Evolutionary conservation across 2,329 filamentous ascomycete species (phyloP), one percentile per base, ranked within the genome.

Genomic region (Triangularia setosa): DNA sequence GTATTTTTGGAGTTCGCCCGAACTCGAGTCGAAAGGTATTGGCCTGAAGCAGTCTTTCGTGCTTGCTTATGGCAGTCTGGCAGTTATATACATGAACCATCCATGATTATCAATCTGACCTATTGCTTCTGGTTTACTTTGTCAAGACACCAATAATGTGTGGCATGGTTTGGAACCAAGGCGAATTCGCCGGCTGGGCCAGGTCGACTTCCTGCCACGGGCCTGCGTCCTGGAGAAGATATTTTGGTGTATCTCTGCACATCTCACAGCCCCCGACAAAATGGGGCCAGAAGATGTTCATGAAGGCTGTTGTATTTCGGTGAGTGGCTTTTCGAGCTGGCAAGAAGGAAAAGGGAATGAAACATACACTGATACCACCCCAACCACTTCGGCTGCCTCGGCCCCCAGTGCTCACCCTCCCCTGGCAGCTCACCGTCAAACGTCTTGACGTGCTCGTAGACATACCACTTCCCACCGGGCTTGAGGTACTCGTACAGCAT

Each of bases 381-480:
- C 69, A 86, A 18, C 58, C 58, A 60, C 24, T 18, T 53, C n/a
- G 35, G 35, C 23, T 55, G 52, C 21, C 12, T 24, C 5, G 40
- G 40, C 11, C 21, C n/a, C 40, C 40, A 48, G 40, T 21, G 18
- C n/a, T 76, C 24, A 75, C 71, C 70, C 76, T 75, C 9, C 76
- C 77, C 52, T 68, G 68, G 40, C 40, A 48, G 8, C 6, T 35
- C 48, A 8, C 4, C 73, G 69, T 53, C 76, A 75, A 58, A 73
- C 74, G 23, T 21, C 62, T 74, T 72, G 44, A 89, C 84, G 69
- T 89, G 87, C 76, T 89, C 87, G 68, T 82, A 88, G 0, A 86
- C 80, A 66, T 87, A 86, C 85, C 86, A 88, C 40, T 82, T 76
- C 0, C 87, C 87, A 4, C 87, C 87, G 4, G 83, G 82, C 75